Base-by-base conservation (phyloP, 345 rosid genomes). In the Eucalyptus melliodora region DNA sequence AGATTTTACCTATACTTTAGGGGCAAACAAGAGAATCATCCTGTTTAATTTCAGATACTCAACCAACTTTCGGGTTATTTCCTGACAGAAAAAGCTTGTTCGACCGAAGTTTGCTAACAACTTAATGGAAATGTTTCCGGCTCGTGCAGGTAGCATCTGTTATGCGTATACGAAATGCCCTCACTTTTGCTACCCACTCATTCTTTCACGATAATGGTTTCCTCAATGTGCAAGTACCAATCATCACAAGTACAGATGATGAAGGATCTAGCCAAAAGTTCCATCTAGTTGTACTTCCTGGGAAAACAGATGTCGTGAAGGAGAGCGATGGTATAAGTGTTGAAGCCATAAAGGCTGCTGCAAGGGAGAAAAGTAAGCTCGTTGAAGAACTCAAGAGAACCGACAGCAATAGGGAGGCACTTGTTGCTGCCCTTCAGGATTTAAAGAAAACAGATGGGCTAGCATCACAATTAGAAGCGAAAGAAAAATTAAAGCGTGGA, bases 381-480 rank as follows among this genome's bases (percentile, higher is more conserved):
- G 92, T 97, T 87, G 96, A 96, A 69, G 94, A 96, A 90, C 98
- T 98, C 87, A 95, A 94, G 92, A 95, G 98, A 92, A 95, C 92
- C 65, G 98, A 96, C 14, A 98, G 98, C 96, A 94, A 98, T 89
- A 88, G 88, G 89, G 99, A 98, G 92, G 96, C 98, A 87, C 88
- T 95, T 90, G 91, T 87, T 82, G 95, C 95, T 89, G 98, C 97
- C 10, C 86, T 91, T 89, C 95, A 94, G 87, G 99, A 96, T 92
- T 90, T 98, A 89, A 92, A 86, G 81, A 96, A 97, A 92, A 93
- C 96, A 15, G 94, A 89, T 34, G 98, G 93, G 93, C 90, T 97
- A 53, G 99, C 95, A 31, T 90, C 94, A 7, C 96, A 96, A 87
- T 89, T 96, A 45, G 99, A 98, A 94, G 92, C 91, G 82, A 91